Percentiles rank a stretch among this genome's conserved stretches.
phyloP scores from a whole-genome alignment of 164 flowering plant species.

The Nymphaea colorata region DNA sequence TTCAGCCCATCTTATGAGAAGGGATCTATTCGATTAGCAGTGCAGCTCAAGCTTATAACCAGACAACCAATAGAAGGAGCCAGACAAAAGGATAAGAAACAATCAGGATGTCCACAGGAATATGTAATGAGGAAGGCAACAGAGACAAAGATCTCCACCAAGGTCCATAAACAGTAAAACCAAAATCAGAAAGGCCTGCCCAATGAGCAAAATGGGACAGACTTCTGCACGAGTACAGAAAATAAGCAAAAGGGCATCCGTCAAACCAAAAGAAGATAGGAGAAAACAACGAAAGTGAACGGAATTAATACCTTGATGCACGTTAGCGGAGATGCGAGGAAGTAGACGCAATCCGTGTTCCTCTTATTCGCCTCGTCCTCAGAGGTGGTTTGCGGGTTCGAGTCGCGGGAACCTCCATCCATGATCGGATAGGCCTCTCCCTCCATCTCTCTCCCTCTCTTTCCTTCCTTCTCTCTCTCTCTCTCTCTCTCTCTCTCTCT shows the following conservation, averaged over 20 bases:
- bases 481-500: not conserved
- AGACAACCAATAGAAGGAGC: not conserved
- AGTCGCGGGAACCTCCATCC: constrained; percentile 15
- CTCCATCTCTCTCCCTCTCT: not conserved
- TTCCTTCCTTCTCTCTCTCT: not conserved
- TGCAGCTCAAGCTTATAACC: not conserved
- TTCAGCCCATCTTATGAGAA: not conserved
- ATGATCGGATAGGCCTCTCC: constrained; percentile 1
- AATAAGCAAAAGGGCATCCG: not conserved
- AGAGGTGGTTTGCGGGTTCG: constrained; percentile 9
- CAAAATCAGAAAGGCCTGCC: not conserved
- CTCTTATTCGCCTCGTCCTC: constrained; percentile 62
- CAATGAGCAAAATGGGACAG: not conserved
- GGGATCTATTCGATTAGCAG: not conserved
- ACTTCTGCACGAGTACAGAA: not conserved
- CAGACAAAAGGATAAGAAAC: not conserved
- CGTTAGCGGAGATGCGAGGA: constrained; percentile 86
- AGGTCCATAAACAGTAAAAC: constrained; percentile 1
- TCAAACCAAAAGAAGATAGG: constrained; percentile 1
- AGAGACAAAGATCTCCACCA: not conserved
- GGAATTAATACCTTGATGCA: constrained; percentile 56
- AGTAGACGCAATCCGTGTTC: constrained; percentile 87
- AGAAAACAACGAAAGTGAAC: not conserved
- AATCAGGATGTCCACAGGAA: not conserved
- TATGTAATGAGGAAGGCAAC: not conserved